Percentiles rank a stretch among this genome's conserved stretches.
Evolutionary conservation across 305 asterid genomes (phyloP).

Genomic region (Solanum hybrid): DNA sequence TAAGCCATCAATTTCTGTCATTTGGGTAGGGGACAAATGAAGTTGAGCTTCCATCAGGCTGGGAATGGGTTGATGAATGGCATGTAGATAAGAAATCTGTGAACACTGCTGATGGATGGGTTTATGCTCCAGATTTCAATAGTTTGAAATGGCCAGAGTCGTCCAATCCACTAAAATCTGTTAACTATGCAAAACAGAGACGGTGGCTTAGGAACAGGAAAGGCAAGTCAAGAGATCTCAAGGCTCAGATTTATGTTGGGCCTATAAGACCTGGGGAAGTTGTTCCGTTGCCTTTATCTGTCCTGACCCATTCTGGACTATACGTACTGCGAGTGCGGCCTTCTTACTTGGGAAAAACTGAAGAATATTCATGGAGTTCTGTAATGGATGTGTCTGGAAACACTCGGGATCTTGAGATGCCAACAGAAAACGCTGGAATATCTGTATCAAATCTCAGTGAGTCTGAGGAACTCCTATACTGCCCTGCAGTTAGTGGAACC

Average conservation of each 20-base stretch:
- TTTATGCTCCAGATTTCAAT: constrained; percentile 68
- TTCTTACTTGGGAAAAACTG: constrained; percentile 31
- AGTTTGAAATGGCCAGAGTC: constrained; percentile 87
- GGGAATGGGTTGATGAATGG: constrained; percentile 93
- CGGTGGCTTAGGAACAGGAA: constrained; percentile 79
- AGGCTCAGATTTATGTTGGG: constrained; percentile 50
- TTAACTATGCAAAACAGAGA: constrained; percentile 73
- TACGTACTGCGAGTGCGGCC: constrained; percentile 71
- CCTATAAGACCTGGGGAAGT: constrained; percentile 71
- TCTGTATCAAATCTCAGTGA: constrained; percentile 56
- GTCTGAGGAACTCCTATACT: constrained; percentile 60
- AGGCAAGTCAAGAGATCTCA: constrained; percentile 25
- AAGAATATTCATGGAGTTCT: constrained; percentile 74
- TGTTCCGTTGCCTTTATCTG: constrained; percentile 69
- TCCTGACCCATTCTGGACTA: constrained; percentile 39
- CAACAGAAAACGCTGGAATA: constrained; percentile 43
- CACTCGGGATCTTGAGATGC: constrained; percentile 36
- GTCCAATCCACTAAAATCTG: constrained; percentile 37
- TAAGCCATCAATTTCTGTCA: neutral
- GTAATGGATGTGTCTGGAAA: constrained; percentile 40
- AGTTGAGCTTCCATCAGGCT: constrained; percentile 60
- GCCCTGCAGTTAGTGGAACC: constrained; percentile 59
- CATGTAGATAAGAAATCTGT: constrained; percentile 55
- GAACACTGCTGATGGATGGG: constrained; percentile 83
- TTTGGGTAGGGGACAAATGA: constrained; percentile 49